Evolutionary conservation across 257 asterid species (phyloP), one percentile per base, ranked within the genome.

Genomic region (Euphrasia confusa): DNA sequence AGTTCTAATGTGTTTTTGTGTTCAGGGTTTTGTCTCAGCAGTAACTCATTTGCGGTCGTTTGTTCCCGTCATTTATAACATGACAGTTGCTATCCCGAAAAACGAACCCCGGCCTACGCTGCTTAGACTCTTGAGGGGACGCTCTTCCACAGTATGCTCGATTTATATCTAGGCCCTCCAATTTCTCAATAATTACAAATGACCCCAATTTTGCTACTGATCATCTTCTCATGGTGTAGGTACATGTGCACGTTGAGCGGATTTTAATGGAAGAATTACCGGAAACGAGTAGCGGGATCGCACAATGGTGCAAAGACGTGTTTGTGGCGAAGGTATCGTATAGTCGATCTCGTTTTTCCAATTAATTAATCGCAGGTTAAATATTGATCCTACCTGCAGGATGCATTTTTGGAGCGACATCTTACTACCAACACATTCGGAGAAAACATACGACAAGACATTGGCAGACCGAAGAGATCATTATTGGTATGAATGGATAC

Each of bases 271-370:
- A 76, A 11, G 95, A 83, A 40, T 71, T 90, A 68, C 97, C 97
- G n/a, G 88, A 71, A 78, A 85, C 87, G 33, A 65, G 71, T 14
- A 70, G 78, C 58, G 95, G 77, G 56, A 81, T 87, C 68, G 80
- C 95, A n/a, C 94, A 90, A 60, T 90, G 95, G 97, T 90, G 97
- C 78, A 84, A 77, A 77, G 95, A 90, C 64, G 72, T 71, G 62
- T 90, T 85, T 64, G 90, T 90, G 56, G 83, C 78, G 44, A 90
- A 90, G 95, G 96, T 79, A 77, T 21, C 0, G 24, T 21, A 21
- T 21, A 21, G 24, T 21, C 24, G 24, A 21, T 21, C 33, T 5
- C 4, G 33, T 30, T 30, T 30, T 30, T 30, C 4, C 4, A 30
- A 30, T 30, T 30, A 30, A 30, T 30, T 5, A 21, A 21, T 21